These are phyloP conservation scores for Xanthoconium purpureum DNA, from an alignment of 768 basidiomycete species.

Conservation along the genomic window DNA sequence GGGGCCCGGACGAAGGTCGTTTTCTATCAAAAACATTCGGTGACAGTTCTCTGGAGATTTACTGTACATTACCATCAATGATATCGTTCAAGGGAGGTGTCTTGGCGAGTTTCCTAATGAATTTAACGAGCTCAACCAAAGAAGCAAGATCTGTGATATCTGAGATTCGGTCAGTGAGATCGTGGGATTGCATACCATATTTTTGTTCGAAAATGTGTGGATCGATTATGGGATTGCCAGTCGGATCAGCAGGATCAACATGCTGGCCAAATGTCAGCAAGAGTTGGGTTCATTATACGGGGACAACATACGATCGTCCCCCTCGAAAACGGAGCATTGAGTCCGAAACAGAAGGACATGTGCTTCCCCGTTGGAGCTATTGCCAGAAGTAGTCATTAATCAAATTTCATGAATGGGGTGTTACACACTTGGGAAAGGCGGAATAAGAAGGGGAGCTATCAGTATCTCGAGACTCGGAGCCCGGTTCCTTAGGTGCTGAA, in stretches of 20 bases:
- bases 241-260: background rate
- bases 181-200: background rate
- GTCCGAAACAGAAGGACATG: background rate
- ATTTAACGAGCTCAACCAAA: background rate
- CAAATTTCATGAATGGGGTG: background rate
- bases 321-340: slow-evolving; percentile 2
- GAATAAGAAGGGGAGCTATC: background rate
- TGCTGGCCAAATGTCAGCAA: background rate
- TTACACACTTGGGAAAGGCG: background rate
- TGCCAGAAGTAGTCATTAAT: background rate
- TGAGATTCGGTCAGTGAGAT: background rate
- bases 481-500: background rate
- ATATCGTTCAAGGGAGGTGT: background rate
- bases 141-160: background rate
- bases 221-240: background rate
- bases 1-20: background rate
- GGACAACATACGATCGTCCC: background rate
- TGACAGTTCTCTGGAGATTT: background rate
- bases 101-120: background rate
- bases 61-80: background rate
- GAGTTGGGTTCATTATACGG: background rate
- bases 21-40: background rate
- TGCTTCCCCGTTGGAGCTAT: background rate
- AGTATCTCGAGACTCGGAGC: background rate
- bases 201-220: slow-evolving; percentile 1